Evolutionary conservation across 208 protist species (phyloP).

Genomic region (Porcisia hertigi): DNA sequence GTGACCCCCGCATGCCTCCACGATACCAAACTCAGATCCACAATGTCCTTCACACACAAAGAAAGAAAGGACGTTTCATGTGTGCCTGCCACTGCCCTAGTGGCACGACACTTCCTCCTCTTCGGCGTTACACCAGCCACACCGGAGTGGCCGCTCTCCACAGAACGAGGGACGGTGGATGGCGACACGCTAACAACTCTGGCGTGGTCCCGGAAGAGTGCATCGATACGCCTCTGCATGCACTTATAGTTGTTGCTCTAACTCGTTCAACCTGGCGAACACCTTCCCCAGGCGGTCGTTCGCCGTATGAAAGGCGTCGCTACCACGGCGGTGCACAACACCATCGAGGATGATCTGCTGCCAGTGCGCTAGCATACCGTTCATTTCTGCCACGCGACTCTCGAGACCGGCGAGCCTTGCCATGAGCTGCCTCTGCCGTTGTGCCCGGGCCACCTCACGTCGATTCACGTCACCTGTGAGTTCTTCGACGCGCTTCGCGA

Average conservation of each 20-base stretch:
- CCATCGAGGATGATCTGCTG: constrained; percentile 59
- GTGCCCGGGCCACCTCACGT: constrained; percentile 28
- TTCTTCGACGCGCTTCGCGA: constrained; percentile 16
- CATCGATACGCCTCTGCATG: background rate
- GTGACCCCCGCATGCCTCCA: no score
- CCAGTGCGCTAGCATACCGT: constrained; percentile 23
- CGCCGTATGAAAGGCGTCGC: constrained; percentile 40
- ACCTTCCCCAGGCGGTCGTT: constrained; percentile 75
- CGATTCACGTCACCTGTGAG: constrained; percentile 4
- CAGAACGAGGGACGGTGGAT: background rate
- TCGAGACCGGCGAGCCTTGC: constrained; percentile 29
- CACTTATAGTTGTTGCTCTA: constrained; percentile 35
- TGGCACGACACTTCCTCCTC: no score
- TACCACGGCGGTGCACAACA: constrained; percentile 65
- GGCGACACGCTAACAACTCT: background rate
- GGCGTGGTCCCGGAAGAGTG: background rate
- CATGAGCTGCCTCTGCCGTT: constrained; percentile 35
- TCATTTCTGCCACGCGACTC: constrained; percentile 21
- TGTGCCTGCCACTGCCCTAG: no score
- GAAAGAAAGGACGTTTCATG: no score
- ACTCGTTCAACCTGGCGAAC: constrained; percentile 53
- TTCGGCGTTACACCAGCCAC: no score
- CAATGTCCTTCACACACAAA: no score
- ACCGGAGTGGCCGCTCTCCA: background rate
- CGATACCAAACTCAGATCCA: no score